Evolutionary conservation across 2,329 filamentous ascomycete genomes (phyloP), one percentile per base, ranked within the genome.

Genomic region (Herpomyces periplanetae): DNA sequence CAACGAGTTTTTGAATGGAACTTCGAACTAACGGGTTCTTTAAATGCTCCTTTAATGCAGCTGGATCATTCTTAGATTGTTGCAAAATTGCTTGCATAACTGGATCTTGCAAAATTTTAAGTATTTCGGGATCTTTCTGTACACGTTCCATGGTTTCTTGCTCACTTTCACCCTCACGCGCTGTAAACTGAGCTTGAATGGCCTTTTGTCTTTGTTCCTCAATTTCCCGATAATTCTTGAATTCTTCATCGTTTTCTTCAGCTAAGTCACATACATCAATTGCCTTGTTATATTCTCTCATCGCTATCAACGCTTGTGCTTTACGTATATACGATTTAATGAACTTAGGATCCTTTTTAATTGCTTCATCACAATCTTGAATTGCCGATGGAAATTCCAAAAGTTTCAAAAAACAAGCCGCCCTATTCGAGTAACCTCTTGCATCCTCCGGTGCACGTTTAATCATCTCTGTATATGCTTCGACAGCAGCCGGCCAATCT

Each of bases 81-180:
- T 91, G 73, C 22, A 91, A 54, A 28, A 88, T 88, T 28, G 63
- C 64, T 44, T 96, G 71, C 75, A 96, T 91, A 34, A 96, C 61
- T 8, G 80, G 80, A 34, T 96, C 80, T 39, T 73, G 61, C 42
- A 91, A 65, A 34, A 88, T 75, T 26, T 47, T 41, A 52, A 84
- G 44, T 43, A 75, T 66, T 44, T 88, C 75, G 4, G 73, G 75
- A 31, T 91, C 75, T 28, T 59, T 58, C 46, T 65, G 59, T 35
- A 96, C 58, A 27, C 84, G 53, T 45, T 84, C 69, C 38, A 69
- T 60, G 1, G 80, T 87, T 51, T 96, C 60, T 39, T 87, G 65
- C 45, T 96, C 80, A 0, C 66, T 73, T 54, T 96, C 80, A 29
- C 80, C 80, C 34, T 84, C 73, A 11, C 71, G 61, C 9, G 69